A percentile compares a stretch with the other conserved stretches of the same genome.
phyloP scores from a whole-genome alignment of 495 filamentous ascomycete species.

The Aspergillus diversus region DNA sequence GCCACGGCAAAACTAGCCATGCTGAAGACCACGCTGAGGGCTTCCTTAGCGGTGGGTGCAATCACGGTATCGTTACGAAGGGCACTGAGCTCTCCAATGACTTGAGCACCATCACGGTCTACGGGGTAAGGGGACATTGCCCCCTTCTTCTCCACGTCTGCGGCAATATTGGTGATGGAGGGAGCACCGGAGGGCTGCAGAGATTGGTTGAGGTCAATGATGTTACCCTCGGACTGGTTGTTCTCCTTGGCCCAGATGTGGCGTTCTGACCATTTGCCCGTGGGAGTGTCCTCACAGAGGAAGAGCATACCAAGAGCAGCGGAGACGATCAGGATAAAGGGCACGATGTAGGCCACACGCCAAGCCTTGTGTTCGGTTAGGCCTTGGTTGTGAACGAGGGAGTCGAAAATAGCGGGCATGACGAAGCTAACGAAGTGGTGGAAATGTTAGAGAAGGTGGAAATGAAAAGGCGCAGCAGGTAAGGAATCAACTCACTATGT shows the following conservation, averaged over 20 bases:
- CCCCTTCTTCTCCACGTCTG: conserved; percentile 47
- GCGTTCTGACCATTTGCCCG: conserved; percentile 79
- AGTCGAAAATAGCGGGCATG: conserved; percentile 91
- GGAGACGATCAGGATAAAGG: conserved; percentile 72
- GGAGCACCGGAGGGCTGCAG: conserved; percentile 35
- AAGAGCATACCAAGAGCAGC: conserved; percentile 71
- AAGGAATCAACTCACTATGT: conserved; percentile 49
- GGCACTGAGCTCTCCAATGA: conserved; percentile 58
- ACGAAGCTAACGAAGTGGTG: conserved; percentile 64
- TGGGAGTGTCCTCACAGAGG: conserved; percentile 82
- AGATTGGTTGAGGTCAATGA: conserved; percentile 54
- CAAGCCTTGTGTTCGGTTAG: conserved; percentile 71
- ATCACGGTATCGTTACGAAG: conserved; percentile 62
- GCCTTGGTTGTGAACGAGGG: conserved; percentile 62
- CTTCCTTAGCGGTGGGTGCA: conserved; percentile 65
- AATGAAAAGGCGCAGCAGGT: not conserved
- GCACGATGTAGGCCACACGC: conserved; percentile 83
- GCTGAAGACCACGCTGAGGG: conserved; percentile 60
- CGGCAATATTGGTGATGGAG: conserved; percentile 47
- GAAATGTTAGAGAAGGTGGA: not conserved
- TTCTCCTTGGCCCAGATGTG: conserved; percentile 47
- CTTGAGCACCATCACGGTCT: conserved; percentile 52
- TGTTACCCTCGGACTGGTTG: conserved; percentile 29
- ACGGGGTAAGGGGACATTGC: conserved; percentile 32
- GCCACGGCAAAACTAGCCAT: conserved; percentile 69